A percentile compares a stretch with the other conserved stretches of the same genome.
phyloP scores from a whole-genome alignment of 148 eudicot genomes.

The Silene uniflora region DNA sequence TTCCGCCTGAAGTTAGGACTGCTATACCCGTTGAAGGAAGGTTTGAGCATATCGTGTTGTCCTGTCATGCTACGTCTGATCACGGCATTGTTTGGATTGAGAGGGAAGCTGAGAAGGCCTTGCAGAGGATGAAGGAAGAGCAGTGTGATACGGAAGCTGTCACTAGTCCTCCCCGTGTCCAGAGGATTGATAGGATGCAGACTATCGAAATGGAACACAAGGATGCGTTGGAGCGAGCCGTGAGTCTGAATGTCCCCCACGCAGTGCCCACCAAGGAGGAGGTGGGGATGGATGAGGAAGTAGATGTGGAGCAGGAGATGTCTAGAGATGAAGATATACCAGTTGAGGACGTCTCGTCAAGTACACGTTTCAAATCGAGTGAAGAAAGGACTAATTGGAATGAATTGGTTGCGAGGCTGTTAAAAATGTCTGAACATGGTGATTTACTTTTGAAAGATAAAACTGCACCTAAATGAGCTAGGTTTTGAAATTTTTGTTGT shows the following conservation, averaged over 20 bases:
- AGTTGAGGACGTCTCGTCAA: constrained; percentile 12
- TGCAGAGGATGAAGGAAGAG: constrained; percentile 42
- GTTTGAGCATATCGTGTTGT: constrained; percentile 90
- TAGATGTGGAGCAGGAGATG: constrained; percentile 1
- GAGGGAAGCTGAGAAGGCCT: constrained; percentile 72
- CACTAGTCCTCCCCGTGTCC: constrained; percentile 61
- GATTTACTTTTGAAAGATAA: constrained; percentile 25
- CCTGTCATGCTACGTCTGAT: constrained; percentile 85
- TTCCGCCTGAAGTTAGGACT: constrained; percentile 78
- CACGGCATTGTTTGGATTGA: constrained; percentile 86
- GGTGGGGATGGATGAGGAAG: neutral
- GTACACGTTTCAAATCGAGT: constrained; percentile 13
- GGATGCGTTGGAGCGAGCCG: constrained; percentile 84
- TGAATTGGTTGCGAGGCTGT: constrained; percentile 52
- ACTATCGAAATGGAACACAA: constrained; percentile 77
- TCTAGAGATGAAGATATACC: constrained; percentile 16
- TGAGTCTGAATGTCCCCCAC: constrained; percentile 77
- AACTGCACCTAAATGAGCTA: constrained; percentile 16
- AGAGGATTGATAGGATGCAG: constrained; percentile 57
- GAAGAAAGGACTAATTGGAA: constrained; percentile 53
- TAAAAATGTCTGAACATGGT: constrained; percentile 37
- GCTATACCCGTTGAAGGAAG: constrained; percentile 92
- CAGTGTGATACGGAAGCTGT: constrained; percentile 24
- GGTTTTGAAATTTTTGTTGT: neutral
- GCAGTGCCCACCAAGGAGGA: constrained; percentile 33